Base-by-base conservation (phyloP, 805 yeast species). In the Starmerella asiatica region DNA sequence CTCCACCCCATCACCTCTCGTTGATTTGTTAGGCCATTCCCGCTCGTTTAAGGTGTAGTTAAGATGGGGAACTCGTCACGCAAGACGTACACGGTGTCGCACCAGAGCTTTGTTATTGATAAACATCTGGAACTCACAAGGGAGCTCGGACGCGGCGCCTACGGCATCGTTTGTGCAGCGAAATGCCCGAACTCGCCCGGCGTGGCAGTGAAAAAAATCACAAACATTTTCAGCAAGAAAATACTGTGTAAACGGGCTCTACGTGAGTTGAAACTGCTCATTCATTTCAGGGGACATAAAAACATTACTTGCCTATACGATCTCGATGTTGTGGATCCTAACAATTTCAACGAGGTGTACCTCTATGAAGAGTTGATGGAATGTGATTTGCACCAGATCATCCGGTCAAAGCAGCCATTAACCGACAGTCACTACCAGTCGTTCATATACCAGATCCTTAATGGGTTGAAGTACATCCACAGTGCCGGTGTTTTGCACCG, bases 301-400 rank as follows among this genome's bases (percentile, higher is more conserved):
- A 88, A 88, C 59, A 91, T 88, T 54, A 88, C 97, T 3, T 85
- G 96, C 57, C 64, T 91, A 15, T 91, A 91, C 57, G 98, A 91
- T 59, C 69, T 88, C 60, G 98, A 91, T 62, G 81, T 91, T 37
- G 84, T 86, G 29, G 63, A 71, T 36, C 83, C 86, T 19, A 71
- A 75, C 49, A 72, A 73, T 38, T 88, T 88, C 65, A 85, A 86
- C 60, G 98, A 93, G 54, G 70, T 91, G 11, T 91, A 91, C 51
- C 67, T 91, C 6, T 91, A 91, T 55, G 98, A 91, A 60, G 98
- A 88, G 61, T 66, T 91, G 51, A 91, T 91, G 98, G 98, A 91
- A 59, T 91, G 98, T 63, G 98, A 91, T 59, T 79, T 91, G 83
- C 97, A 91, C 60, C 97, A 88, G 60, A 91, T 91, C 54, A 88